A percentile compares a stretch with the other conserved stretches of the same genome.
phyloP scores from a whole-genome alignment of 2,329 filamentous ascomycete species.

The Pseudogymnoascus sp. region DNA sequence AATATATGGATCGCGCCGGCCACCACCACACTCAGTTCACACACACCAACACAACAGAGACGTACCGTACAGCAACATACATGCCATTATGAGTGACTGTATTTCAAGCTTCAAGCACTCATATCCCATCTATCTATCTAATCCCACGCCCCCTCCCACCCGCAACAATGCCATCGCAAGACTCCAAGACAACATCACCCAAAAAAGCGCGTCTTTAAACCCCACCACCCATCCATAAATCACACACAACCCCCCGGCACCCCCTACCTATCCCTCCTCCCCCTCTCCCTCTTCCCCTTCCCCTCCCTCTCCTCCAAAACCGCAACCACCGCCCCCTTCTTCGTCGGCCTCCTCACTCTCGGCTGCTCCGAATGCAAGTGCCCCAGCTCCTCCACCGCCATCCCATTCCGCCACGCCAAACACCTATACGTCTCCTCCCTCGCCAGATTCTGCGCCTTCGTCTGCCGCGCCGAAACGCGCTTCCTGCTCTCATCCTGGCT shows the following conservation, averaged over 20 bases:
- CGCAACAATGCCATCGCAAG: neutral
- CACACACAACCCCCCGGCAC: neutral
- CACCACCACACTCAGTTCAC: neutral
- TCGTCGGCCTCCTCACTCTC: conserved; percentile 32
- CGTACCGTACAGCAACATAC: neutral
- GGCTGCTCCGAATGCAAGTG: conserved; percentile 52
- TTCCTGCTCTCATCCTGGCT: conserved; percentile 33
- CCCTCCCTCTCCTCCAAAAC: conserved; percentile 31
- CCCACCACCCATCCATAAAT: neutral
- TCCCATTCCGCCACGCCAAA: conserved; percentile 56
- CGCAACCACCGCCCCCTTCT: conserved; percentile 22
- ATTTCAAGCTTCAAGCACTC: neutral
- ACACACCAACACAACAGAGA: neutral
- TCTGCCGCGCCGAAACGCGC: conserved; percentile 53
- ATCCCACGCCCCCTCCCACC: neutral
- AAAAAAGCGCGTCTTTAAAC: neutral
- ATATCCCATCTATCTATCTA: neutral
- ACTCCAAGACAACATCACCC: neutral
- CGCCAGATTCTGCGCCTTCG: conserved; percentile 44
- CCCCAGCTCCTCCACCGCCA: conserved; percentile 48
- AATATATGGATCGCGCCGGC: neutral
- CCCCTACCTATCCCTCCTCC: conserved; percentile 37
- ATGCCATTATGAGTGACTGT: conserved; percentile 2
- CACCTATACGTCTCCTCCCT: conserved; percentile 49
- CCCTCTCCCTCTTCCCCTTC: conserved; percentile 32